Evolutionary conservation across 148 eudicot genomes (phyloP), one percentile per base, ranked within the genome.

Genomic region (Chenopodium quinoa): DNA sequence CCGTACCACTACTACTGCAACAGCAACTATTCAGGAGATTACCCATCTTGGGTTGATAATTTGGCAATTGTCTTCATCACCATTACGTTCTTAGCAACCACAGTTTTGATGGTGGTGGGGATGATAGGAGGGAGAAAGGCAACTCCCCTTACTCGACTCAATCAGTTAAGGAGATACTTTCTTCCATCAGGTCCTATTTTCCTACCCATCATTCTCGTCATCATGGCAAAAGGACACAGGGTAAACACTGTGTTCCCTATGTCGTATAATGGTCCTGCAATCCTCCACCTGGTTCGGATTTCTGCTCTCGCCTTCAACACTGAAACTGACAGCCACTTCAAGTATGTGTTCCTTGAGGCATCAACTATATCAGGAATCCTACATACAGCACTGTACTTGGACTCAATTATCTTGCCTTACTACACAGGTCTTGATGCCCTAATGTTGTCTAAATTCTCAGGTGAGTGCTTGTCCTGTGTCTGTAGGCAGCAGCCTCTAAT

Each of bases 1-100:
- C 90, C 90, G 66, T 86, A 88, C 85, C 92, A 90, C 70, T 90
- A 90, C 89, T 88, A 85, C 80, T 90, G 92, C 87, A 84, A 83
- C 82, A 88, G 87, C 85, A 76, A 79, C 50, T 86, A 85, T 67
- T 77, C 86, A 0, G 89, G 87, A 5, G 83, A 90, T 47, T 90
- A 90, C 82, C 84, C 83, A 0, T 69, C 82, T 5, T 77, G 82
- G 71, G 73, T 88, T 1, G 89, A 86, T 46, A 74, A 31, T 70
- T 9, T 80, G 1, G 84, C 82, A 0, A 48, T 88, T 37, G 20
- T 76, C 68, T 70, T 88, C 62, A 34, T 69, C 1, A 16, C 79
- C 3, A 63, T 77, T 13, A 83, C 83, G 9, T 88, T 85, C 83
- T 52, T 85, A 67, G 75, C 86, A 50, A 88, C 86, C 22, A 32